Conservation (phyloP, 139 green algal species). For the Pleodorina starrii region DNA sequence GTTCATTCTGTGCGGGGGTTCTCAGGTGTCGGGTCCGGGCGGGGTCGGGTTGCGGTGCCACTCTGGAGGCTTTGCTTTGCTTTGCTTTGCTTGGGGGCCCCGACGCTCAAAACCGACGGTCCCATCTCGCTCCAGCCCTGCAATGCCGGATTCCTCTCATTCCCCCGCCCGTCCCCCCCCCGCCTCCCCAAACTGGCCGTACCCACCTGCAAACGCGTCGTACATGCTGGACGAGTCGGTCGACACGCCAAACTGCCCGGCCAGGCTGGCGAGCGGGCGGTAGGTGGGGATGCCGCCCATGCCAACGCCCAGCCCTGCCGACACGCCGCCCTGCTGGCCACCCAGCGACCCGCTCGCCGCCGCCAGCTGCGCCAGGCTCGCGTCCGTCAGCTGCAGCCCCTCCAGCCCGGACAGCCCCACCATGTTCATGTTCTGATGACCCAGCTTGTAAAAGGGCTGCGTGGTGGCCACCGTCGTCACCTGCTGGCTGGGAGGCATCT, state of each 20-base stretch:
- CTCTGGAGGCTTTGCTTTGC: too few species aligned
- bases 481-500: neutral
- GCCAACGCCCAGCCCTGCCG: neutral
- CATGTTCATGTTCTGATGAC: neutral
- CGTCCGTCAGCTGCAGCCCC: conserved; percentile 18
- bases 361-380: neutral
- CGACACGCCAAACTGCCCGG: neutral
- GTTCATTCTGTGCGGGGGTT: too few species aligned
- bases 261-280: neutral
- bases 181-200: too few species aligned
- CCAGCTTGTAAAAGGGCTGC: conserved; percentile 13
- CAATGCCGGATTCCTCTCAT: too few species aligned
- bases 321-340: neutral
- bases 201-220: conserved; percentile 6
- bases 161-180: too few species aligned
- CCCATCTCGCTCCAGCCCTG: too few species aligned
- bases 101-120: too few species aligned
- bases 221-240: neutral
- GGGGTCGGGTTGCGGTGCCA: too few species aligned
- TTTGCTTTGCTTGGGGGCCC: too few species aligned
- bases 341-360: neutral
- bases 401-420: conserved; percentile 35
- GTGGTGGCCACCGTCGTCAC: neutral
- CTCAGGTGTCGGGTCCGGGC: too few species aligned
- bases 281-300: conserved; percentile 8